Evolutionary conservation across 352 stramenopile genomes (phyloP), one percentile per base, ranked within the genome.

Genomic region (Globisporangium orthogonon): DNA sequence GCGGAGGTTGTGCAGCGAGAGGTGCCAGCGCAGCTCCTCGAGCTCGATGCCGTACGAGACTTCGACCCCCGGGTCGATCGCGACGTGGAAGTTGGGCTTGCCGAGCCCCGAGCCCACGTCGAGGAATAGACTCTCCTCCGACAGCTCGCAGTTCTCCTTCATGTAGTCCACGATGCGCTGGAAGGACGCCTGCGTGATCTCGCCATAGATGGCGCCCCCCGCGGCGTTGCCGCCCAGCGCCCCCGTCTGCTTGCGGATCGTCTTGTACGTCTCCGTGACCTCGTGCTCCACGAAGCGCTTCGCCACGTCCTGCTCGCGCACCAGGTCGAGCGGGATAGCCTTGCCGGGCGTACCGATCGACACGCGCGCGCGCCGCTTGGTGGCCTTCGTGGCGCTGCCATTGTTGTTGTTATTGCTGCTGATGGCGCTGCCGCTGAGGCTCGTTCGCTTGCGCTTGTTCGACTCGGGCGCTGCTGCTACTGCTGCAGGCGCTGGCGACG

Each of bases 61-160:
- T 50, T 96, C 83, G 15, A 98, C 93, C n/a, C 91, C 92, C 14
- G 95, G 94, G 68, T 98, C 87, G 61, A 98, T 91, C 2, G 95
- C 82, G 15, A 98, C 96, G 63, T 99, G 97, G 29, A 99, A 85
- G 69, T 98, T 99, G 5, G 97, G 97, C 67, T 99, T 99, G 23
- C 96, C 97, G 31, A 99, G 78, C 18, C 97, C 97, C 14, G 90
- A 97, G 29, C 97, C 97, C 47, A 99, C 95, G 67, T 99, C 97
- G 55, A 99, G 84, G 69, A 99, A 99, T 15, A 90, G 78, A 53
- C 87, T 98, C 15, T 77, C 60, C 18, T 75, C 63, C 45, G 74
- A 79, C 44, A 99, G 76, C 58, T 91, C 86, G 39, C 93, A 98
- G 33, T 98, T 53, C 23, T 96, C 78, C 52, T 97, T 94, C 67